These are phyloP conservation scores for Claviceps sp. DNA, from an alignment of 2,329 filamentous ascomycete genomes.

Conservation along the genomic window DNA sequence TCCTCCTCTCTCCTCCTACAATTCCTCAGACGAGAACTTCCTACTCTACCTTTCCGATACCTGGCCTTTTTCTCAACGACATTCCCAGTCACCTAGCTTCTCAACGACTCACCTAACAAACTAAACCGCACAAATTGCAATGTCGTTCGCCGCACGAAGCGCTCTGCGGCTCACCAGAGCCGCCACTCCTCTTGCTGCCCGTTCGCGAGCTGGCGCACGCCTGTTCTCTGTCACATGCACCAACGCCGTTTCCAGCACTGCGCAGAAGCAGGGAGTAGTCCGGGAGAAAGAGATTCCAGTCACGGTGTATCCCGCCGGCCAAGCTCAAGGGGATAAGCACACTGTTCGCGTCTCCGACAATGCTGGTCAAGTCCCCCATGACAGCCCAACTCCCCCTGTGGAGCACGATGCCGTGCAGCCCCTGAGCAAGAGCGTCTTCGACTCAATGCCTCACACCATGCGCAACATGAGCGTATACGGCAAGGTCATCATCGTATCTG, in stretches of 20 bases:
- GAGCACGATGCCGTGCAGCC: conserved; percentile 37
- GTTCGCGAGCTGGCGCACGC: conserved; percentile 14
- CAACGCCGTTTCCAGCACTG: conserved; percentile 23
- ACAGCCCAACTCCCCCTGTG: conserved; percentile 23
- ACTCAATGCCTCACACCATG: conserved; percentile 49
- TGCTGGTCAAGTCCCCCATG: conserved; percentile 28
- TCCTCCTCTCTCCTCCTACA: no score
- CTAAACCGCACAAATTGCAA: conserved; percentile 9
- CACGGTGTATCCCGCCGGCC: conserved; percentile 33
- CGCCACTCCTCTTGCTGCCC: conserved; percentile 14
- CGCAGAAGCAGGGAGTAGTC: conserved; percentile 37
- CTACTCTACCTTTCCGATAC: no score
- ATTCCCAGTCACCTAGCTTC: no score
- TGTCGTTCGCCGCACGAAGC: conserved; percentile 24
- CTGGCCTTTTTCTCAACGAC: no score
- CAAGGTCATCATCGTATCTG: conserved; percentile 61
- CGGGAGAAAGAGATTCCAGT: conserved; percentile 44
- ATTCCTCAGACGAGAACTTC: no score
- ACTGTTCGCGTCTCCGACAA: conserved; percentile 37
- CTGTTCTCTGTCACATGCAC: conserved; percentile 20
- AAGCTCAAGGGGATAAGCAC: conserved; percentile 41
- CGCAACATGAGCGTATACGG: conserved; percentile 55
- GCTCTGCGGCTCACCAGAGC: conserved; percentile 20
- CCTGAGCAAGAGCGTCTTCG: conserved; percentile 38
- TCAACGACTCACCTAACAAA: neutral